Conservation (phyloP, 257 asterid genomes). For the Phtheirospermum japonicum region DNA sequence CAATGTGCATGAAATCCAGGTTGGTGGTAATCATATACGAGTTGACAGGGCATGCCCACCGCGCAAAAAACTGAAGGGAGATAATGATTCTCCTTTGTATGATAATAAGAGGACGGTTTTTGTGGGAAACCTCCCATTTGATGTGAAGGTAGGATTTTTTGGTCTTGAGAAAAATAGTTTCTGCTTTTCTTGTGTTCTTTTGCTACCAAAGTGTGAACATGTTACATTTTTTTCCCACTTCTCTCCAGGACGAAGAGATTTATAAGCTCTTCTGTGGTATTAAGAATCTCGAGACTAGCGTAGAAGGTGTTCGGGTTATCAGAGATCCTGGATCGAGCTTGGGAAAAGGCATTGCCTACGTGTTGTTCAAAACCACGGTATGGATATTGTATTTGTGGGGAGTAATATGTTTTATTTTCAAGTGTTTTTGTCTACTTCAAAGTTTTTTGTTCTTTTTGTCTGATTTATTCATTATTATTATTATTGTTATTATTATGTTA, state of each 20-base stretch:
- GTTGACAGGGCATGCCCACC: constrained; percentile 99
- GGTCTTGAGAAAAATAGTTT: constrained; percentile 6
- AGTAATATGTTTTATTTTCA: constrained; percentile 1
- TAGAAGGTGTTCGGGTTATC: constrained; percentile 87
- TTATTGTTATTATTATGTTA: background rate
- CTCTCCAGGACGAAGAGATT: constrained; percentile 77
- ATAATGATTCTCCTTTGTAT: constrained; percentile 43
- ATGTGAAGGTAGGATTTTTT: constrained; percentile 61
- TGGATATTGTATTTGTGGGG: constrained; percentile 24
- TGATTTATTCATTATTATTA: background rate
- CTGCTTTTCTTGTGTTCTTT: constrained; percentile 12
- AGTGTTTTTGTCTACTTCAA: background rate
- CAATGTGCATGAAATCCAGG: constrained; percentile 41
- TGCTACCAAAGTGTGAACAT: constrained; percentile 15
- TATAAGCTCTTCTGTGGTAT: constrained; percentile 66
- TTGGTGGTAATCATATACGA: constrained; percentile 89
- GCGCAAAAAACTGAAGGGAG: constrained; percentile 89
- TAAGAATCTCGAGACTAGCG: constrained; percentile 61
- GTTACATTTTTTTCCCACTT: constrained; percentile 18
- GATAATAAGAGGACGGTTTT: constrained; percentile 84
- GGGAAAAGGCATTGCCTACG: constrained; percentile 95
- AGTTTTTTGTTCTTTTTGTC: background rate
- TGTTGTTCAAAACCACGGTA: constrained; percentile 89
- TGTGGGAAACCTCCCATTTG: constrained; percentile 94
- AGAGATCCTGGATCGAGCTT: constrained; percentile 89